Base-by-base conservation (phyloP, 2,329 filamentous ascomycete species). In the Penicillium brevicompactum region DNA sequence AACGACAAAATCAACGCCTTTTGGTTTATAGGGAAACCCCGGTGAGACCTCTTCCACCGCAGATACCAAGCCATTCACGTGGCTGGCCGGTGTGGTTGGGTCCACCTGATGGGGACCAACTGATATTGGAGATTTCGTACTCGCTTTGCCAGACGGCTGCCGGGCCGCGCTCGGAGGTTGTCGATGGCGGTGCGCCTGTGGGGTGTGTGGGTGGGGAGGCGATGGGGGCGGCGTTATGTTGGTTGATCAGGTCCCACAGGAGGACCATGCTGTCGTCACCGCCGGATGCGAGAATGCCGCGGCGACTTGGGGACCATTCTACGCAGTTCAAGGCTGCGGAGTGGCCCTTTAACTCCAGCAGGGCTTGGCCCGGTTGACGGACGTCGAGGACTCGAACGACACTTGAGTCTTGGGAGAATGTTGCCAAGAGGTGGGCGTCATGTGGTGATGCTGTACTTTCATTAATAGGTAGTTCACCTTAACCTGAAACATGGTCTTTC, bases 301-400 rank as follows among this genome's bases (percentile, higher is more conserved):
- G 84, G 56, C 92, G 85, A 52, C 86, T 84, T 0, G 92, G 93
- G 8, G 91, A 96, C 94, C 94, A 99, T 76, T 99, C 94, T 56
- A 97, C 89, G 67, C 90, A 94, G 76, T 96, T 97, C 54, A 99
- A 84, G 7, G 91, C 76, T 4, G 91, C 89, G 21, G 86, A 85
- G 70, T 99, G 93, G 21, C 94, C 94, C 46, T 90, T 90, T 37
- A 99, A 86, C 72, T 99, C 94, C 24, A 99, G 84, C 4, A 99
- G 83, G 2, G 94, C 94, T 74, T 97, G 94, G 5, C 94, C 94
- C 0, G 94, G 94, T 75, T 99, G 94, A 46, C 94, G 88, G 3
- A 97, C 93, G 68, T 99, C 94, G 30, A 99, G 86, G 51, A 99
- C 96, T 46, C 94, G 91, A 70, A 99, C 92, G 32, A 96, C 80